Base-by-base conservation (phyloP, 2,329 filamentous ascomycete genomes). In the Tolypocladium sp. region DNA sequence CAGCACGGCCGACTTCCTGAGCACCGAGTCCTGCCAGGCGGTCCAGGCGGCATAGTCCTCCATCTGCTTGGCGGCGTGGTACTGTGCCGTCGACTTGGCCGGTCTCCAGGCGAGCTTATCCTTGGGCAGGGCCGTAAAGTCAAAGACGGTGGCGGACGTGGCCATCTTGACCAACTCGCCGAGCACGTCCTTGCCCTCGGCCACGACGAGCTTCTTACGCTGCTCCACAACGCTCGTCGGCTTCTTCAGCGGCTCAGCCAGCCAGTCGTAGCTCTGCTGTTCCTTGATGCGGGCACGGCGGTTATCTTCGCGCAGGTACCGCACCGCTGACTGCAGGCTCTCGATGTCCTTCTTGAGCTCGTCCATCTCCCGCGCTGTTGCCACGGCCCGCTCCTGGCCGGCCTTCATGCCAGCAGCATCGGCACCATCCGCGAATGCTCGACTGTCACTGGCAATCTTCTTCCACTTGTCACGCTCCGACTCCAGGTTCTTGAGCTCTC, bases 361-460 rank as follows among this genome's bases (percentile, higher is more conserved):
- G 64, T 92, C 88, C 74, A 92, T 86, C 71, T 93, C 88, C 57
- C 86, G 82, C 35, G 86, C 85, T 1, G 85, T 89, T 5, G 86
- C 84, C 54, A 89, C 86, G 35, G 87, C 85, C 33, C 84, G 82
- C 68, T 89, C 85, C 67, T 87, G 81, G 27, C 84, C 82, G 13
- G 82, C 80, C 71, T 82, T 83, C 60, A 78, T 76, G 17, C 76
- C 78, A 20, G 76, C 78, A 51, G 78, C 76, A 41, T 77, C 78
- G n/a, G 76, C 77, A 6, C 74, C 77, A 58, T 82, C 80, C n/a
- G 77, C 80, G 61, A 80, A 82, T 12, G 79, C 78, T 30, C 79
- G 77, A 65, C 78, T 82, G 67, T 87, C 85, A 67, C 83, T 84
- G 6, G 86, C 87, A 62, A 85, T 79, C 77, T 87, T 87, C 78